Conservation (phyloP, 73 alveolate species). For the Blepharisma stoltei region DNA sequence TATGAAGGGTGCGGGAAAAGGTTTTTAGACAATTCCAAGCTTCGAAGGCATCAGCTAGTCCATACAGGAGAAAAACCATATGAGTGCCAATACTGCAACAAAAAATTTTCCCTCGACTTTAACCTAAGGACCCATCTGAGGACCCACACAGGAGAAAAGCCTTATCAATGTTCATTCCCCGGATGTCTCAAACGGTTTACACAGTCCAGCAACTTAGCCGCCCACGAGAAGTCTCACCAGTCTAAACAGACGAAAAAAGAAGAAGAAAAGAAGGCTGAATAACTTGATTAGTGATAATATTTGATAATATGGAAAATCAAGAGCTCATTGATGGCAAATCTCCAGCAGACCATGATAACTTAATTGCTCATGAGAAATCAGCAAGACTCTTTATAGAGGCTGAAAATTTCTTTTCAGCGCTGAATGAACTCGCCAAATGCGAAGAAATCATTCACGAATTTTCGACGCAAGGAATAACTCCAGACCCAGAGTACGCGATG, state of each 20-base stretch:
- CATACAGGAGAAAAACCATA: slow-evolving; percentile 93
- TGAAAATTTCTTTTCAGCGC: no score
- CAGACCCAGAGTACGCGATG: no score
- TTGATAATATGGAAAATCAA: background rate
- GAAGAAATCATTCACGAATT: no score
- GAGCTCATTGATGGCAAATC: no score
- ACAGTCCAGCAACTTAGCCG: slow-evolving; percentile 74
- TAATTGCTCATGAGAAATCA: no score
- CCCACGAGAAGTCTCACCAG: slow-evolving; percentile 87
- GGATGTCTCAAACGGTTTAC: slow-evolving; percentile 88
- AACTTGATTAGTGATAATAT: background rate
- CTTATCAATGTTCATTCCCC: slow-evolving; percentile 69
- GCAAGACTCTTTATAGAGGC: no score
- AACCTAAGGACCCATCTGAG: slow-evolving; percentile 82
- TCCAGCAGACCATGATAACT: no score
- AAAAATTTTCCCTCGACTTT: slow-evolving; percentile 79
- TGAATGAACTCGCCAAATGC: no score
- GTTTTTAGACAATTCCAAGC: slow-evolving; percentile 83
- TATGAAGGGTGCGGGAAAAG: slow-evolving; percentile 79
- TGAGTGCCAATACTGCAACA: slow-evolving; percentile 76
- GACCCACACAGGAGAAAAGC: slow-evolving; percentile 93
- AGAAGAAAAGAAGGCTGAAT: background rate
- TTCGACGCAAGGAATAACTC: no score
- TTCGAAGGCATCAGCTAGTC: slow-evolving; percentile 82
- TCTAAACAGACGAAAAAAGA: slow-evolving; percentile 39